Evolutionary conservation across 345 rosid species (phyloP).

Genomic region (Bruguiera sexangula): DNA sequence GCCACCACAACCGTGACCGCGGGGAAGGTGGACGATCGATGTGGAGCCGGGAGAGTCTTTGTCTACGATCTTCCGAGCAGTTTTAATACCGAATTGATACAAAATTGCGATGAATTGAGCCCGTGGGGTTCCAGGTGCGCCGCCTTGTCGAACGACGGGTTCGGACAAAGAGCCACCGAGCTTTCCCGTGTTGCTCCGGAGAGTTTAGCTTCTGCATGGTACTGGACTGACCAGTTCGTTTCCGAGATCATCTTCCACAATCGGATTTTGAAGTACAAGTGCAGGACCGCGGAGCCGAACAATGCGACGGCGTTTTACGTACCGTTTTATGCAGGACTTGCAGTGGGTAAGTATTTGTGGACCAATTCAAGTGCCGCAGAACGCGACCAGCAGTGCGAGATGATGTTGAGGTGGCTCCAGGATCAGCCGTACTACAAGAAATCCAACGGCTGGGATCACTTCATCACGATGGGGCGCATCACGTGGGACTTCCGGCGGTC

Average conservation of each 20-base stretch:
- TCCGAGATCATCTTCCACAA: constrained; percentile 78
- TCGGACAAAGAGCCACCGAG: constrained; percentile 57
- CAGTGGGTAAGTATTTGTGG: constrained; percentile 84
- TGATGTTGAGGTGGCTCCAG: constrained; percentile 63
- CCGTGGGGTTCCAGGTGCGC: constrained; percentile 93
- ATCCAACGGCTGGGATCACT: constrained; percentile 95
- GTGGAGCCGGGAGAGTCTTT: constrained; percentile 57
- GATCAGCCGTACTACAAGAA: constrained; percentile 56
- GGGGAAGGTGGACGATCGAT: constrained; percentile 27
- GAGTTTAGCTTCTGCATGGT: constrained; percentile 72
- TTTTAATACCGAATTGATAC: constrained; percentile 61
- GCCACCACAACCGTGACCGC: constrained; percentile 3
- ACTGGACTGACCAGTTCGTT: constrained; percentile 89
- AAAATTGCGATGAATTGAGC: constrained; percentile 63
- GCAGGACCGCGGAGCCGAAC: constrained; percentile 62
- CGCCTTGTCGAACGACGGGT: constrained; percentile 62
- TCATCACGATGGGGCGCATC: constrained; percentile 89
- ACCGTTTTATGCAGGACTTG: constrained; percentile 92
- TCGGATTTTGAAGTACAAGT: constrained; percentile 65
- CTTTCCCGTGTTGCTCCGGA: constrained; percentile 51
- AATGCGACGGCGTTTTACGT: constrained; percentile 80
- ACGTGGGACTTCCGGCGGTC: constrained; percentile 96
- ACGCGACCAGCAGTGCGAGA: constrained; percentile 70
- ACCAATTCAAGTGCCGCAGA: constrained; percentile 46
- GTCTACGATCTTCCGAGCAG: constrained; percentile 73